Base-by-base conservation (phyloP, 169 alveolate genomes). In the Plasmodium gaboni region DNA sequence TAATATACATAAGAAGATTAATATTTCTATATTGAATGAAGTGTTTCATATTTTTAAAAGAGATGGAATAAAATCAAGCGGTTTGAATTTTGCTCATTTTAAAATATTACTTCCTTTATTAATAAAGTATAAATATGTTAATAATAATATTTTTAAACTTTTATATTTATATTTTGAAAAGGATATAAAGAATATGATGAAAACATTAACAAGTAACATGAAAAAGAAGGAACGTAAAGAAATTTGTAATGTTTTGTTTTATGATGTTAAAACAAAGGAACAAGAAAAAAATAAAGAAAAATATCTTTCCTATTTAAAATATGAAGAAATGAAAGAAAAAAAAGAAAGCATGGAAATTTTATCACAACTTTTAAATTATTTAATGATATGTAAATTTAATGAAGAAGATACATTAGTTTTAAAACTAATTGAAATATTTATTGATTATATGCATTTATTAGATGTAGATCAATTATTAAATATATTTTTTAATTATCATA, bases 211-310 rank as follows among this genome's bases (percentile, higher is more conserved):
- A 10, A 42, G 71, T 17, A 28, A 1, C 44, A 4, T 51, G 2
- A 32, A 32, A 32, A 32, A 32, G 6, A 2, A 26, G 8, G 32
- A 38, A 15, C 24, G 24, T 13, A 78, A 32, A 8, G 59, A 78
- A 44, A 17, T 65, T 7, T 65, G 80, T 24, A 32, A 78, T 42
- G 15, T 51, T 12, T 53, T 78, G 8, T 78, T 78, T 57, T 78
- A 78, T 70, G 78, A 78, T 69, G 73, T 73, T 8, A 78, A 78
- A 65, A 78, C 76, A 15, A 78, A 78, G 55, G 78, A 65, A 15
- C 80, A 78, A 38, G 67, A 63, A 51, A 67, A 78, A 60, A 78
- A 78, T 69, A 78, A 65, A 65, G 71, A 78, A 51, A 78, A 78
- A 28, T 78, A 78, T 69, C 15, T 65, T 22, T 42, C 89, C 17